Evolutionary conservation across 371 early-diverging fungal species (phyloP).

Genomic region (Saksenaea oblongispora): DNA sequence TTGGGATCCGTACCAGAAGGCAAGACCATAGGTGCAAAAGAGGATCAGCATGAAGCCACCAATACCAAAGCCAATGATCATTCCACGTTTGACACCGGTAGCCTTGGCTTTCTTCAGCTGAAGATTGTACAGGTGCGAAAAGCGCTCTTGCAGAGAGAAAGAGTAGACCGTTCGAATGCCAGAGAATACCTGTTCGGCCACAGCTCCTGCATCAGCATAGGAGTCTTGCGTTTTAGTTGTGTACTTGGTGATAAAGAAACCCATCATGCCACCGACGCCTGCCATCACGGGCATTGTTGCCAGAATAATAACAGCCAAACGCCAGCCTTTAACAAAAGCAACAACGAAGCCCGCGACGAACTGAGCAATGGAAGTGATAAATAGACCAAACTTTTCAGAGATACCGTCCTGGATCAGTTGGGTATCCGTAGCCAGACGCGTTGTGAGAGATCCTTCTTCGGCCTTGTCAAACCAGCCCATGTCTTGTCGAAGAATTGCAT

Average conservation of each 20-base stretch:
- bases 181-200: conserved; percentile 85
- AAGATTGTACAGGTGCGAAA: conserved; percentile 56
- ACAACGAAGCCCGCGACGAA: conserved; percentile 82
- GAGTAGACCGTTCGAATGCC: conserved; percentile 83
- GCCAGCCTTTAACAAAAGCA: conserved; percentile 83
- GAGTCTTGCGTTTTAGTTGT: conserved; percentile 27
- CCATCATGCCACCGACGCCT: conserved; percentile 56
- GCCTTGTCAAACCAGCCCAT: conserved; percentile 85
- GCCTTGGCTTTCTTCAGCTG: conserved; percentile 48
- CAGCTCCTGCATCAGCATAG: conserved; percentile 79
- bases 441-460: conserved; percentile 63
- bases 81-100: conserved; percentile 46
- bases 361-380: conserved; percentile 61
- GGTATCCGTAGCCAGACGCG: conserved; percentile 71
- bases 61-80: conserved; percentile 44
- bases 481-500: conserved; percentile 81
- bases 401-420: conserved; percentile 80
- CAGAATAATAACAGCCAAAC: conserved; percentile 72
- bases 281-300: conserved; percentile 60
- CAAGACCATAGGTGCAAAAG: conserved; percentile 62
- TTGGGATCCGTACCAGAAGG: conserved; percentile 70
- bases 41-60: conserved; percentile 59
- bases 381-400: conserved; percentile 75
- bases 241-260: conserved; percentile 52
- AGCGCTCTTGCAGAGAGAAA: conserved; percentile 74